Base-by-base conservation (phyloP, 345 rosid species). In the Mallotus nudiflorus region DNA sequence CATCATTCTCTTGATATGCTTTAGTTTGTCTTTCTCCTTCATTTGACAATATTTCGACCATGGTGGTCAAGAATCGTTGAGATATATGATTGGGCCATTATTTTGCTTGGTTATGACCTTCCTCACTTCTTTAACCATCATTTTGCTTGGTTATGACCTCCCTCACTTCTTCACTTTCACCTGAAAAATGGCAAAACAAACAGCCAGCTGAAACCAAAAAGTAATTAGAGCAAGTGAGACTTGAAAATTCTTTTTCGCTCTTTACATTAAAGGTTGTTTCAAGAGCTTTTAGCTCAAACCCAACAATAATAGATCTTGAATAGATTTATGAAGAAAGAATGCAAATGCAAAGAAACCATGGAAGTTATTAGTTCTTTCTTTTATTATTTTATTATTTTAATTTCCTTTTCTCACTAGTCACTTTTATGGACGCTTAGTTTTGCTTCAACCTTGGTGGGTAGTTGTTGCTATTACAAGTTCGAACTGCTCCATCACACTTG, bases 261-360 rank as follows among this genome's bases (percentile, higher is more conserved):
- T 90, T 85, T 59, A 90, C 97, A 59, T 94, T 94, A 57, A 94
- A 77, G 72, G 97, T 97, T 50, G 82, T 80, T 14, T 91, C 73
- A 35, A 94, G 86, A 6, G 90, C 85, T 65, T 87, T 81, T 0
- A 37, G 79, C 13, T 80, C 86, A 33, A 94, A 94, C 25, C 97
- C 93, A 10, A 87, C 73, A 5, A 91, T 86, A 62, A 91, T 62
- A 42, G 97, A 87, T 1, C 81, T 19, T 10, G 85, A 87, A 73
- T 85, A 56, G 25, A 27, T 90, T 96, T 1, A 94, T 73, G 76
- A 86, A 92, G 91, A 94, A 92, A 39, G 96, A 87, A 92, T 92
- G 83, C 73, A 72, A 62, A 54, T 19, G 37, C 16, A 52, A 11
- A 67, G 11, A 60, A 45, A 22, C 4, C 27, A 33, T 8, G n/a